These are phyloP conservation scores for Gastrolobium bilobum DNA, from an alignment of 306 rosid genomes.

Conservation along the genomic window DNA sequence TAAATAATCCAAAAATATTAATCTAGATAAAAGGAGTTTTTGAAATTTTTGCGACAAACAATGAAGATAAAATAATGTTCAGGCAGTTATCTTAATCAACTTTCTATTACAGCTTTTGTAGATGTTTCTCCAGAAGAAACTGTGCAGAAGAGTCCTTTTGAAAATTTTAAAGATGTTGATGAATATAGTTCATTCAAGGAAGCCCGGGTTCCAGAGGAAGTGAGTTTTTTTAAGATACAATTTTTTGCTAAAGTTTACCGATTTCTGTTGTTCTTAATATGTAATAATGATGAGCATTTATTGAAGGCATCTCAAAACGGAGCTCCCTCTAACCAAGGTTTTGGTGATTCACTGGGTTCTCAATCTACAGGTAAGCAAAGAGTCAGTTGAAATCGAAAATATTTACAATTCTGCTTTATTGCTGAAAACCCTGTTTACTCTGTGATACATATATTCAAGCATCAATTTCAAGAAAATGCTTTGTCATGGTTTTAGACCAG, in stretches of 20 bases:
- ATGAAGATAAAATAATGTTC: neutral
- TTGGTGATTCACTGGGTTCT: conserved; percentile 59
- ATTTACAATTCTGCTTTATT: conserved; percentile 24
- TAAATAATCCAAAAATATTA: conserved; percentile 14
- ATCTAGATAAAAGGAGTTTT: neutral
- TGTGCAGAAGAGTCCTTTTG: conserved; percentile 70
- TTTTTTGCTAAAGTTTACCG: conserved; percentile 37
- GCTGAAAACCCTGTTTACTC: conserved; percentile 14
- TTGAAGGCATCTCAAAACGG: conserved; percentile 87
- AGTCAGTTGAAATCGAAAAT: conserved; percentile 42
- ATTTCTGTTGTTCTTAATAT: conserved; percentile 40
- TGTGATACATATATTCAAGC: conserved; percentile 31
- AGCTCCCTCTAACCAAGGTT: conserved; percentile 67
- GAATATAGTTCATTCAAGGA: conserved; percentile 60
- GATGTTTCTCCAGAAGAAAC: conserved; percentile 94
- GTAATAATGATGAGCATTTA: conserved; percentile 34
- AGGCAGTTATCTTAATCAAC: conserved; percentile 24
- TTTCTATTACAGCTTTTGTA: conserved; percentile 78
- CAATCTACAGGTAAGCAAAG: conserved; percentile 61
- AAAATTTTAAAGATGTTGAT: conserved; percentile 67
- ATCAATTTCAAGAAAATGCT: conserved; percentile 41
- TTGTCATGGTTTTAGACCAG: conserved; percentile 26
- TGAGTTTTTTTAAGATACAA: conserved; percentile 56
- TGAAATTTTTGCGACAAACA: neutral
- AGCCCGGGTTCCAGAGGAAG: conserved; percentile 56